These are phyloP conservation scores for Sequoiadendron giganteum DNA, from an alignment of 75 land plant genomes.

Conservation along the genomic window DNA sequence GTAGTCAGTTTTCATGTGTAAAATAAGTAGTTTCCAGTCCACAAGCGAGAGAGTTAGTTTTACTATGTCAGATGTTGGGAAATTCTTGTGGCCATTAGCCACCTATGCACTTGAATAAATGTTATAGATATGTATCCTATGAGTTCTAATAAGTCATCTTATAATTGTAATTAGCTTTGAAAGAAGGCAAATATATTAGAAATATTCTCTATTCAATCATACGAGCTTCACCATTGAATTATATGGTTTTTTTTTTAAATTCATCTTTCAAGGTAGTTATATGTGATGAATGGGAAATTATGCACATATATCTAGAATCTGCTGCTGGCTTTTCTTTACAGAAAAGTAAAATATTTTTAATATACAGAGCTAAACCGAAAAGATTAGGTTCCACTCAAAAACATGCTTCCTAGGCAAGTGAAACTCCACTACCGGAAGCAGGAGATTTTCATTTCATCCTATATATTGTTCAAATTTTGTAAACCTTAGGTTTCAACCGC, in stretches of 20 bases:
- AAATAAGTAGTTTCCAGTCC: background rate
- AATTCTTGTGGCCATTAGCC: background rate
- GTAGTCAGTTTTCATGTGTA: background rate
- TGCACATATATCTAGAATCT: background rate
- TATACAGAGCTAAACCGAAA: background rate
- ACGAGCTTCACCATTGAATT: background rate
- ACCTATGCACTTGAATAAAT: background rate
- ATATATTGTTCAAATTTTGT: background rate
- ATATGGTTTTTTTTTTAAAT: background rate
- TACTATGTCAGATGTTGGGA: background rate
- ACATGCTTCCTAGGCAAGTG: background rate
- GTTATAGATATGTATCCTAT: background rate
- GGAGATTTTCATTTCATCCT: background rate
- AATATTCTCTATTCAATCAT: background rate
- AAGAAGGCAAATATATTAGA: background rate
- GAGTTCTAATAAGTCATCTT: background rate
- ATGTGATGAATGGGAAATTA: background rate
- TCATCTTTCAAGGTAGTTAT: background rate
- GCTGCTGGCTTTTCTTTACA: background rate
- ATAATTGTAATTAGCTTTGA: background rate
- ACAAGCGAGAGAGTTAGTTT: background rate
- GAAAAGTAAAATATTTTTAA: background rate
- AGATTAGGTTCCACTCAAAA: background rate
- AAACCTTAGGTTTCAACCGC: too few relatives aligned
- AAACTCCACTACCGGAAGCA: background rate